Conservation (phyloP, 2,329 filamentous ascomycete genomes). For the Pseudogymnoascus verrucosus region DNA sequence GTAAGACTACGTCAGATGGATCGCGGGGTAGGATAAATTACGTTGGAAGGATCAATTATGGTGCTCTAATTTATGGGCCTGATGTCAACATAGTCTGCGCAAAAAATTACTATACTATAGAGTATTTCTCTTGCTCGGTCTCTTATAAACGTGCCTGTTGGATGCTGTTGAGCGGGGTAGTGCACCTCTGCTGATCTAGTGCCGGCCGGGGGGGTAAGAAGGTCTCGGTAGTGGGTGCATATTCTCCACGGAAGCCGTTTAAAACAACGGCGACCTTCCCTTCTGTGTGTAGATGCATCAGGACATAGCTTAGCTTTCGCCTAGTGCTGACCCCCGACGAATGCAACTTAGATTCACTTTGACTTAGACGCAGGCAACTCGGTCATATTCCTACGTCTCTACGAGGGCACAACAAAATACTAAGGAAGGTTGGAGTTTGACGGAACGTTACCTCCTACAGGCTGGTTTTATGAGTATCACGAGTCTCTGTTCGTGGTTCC, state of each 20-base stretch:
- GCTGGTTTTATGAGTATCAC: not conserved
- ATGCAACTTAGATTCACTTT: not conserved
- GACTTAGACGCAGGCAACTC: not conserved
- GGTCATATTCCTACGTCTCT: not conserved
- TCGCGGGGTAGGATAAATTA: not conserved
- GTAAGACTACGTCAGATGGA: not conserved
- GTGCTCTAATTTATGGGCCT: not conserved
- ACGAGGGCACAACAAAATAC: not conserved
- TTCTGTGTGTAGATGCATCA: not conserved
- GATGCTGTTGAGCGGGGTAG: not conserved
- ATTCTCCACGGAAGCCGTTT: not conserved
- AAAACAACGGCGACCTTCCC: not conserved
- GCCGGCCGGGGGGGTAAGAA: not conserved
- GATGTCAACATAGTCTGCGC: not conserved
- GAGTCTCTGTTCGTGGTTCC: not conserved
- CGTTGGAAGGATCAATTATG: not conserved
- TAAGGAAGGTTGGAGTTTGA: not conserved
- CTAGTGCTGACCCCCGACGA: not conserved
- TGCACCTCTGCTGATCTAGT: not conserved
- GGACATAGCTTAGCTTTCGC: not conserved
- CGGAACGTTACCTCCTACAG: not conserved
- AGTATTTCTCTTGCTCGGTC: not conserved
- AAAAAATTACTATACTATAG: not conserved
- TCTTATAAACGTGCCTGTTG: not conserved
- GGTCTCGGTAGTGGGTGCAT: not conserved